These are phyloP conservation scores for Hypoxylon sp. DNA, from an alignment of 2,329 filamentous ascomycete genomes.

Conservation along the genomic window DNA sequence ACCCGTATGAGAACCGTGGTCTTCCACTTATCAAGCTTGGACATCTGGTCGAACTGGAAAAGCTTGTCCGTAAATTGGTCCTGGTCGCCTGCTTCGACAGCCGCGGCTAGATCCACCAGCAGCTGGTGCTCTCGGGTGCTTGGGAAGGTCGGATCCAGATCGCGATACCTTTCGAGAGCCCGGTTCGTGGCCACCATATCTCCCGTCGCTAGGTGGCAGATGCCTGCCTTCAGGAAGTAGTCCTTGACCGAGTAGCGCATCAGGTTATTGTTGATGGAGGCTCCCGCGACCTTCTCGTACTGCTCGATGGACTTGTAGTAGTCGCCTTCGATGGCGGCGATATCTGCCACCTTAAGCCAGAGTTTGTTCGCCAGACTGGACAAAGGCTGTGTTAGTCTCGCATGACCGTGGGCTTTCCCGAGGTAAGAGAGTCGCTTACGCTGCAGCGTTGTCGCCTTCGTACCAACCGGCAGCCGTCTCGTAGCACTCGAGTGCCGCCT, in stretches of 20 bases:
- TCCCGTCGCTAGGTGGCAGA: constrained; percentile 79
- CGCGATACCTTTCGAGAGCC: constrained; percentile 82
- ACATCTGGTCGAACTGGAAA: constrained; percentile 90
- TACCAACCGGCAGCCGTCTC: constrained; percentile 89
- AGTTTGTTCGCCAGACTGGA: constrained; percentile 87
- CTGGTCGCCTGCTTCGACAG: constrained; percentile 79
- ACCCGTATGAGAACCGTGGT: constrained; percentile 82
- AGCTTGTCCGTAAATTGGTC: constrained; percentile 86
- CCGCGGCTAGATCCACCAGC: constrained; percentile 76
- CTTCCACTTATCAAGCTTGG: constrained; percentile 97
- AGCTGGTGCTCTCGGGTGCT: constrained; percentile 83
- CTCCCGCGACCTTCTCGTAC: constrained; percentile 83
- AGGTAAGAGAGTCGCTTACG: constrained; percentile 62
- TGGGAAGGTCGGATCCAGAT: constrained; percentile 79
- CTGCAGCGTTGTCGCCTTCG: constrained; percentile 83
- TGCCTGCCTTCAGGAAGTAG: constrained; percentile 91
- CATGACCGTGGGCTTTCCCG: neutral
- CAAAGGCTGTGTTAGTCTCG: constrained; percentile 15
- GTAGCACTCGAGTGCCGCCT: constrained; percentile 82
- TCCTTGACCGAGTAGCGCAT: constrained; percentile 96
- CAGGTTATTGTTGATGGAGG: constrained; percentile 85
- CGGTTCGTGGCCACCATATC: constrained; percentile 82
- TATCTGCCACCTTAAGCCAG: constrained; percentile 89
- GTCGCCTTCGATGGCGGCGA: constrained; percentile 81
- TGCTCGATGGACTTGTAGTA: constrained; percentile 84